Evolutionary conservation across 1,139 yeast species (phyloP).

Genomic region (Debaryomycetaceae sp.): DNA sequence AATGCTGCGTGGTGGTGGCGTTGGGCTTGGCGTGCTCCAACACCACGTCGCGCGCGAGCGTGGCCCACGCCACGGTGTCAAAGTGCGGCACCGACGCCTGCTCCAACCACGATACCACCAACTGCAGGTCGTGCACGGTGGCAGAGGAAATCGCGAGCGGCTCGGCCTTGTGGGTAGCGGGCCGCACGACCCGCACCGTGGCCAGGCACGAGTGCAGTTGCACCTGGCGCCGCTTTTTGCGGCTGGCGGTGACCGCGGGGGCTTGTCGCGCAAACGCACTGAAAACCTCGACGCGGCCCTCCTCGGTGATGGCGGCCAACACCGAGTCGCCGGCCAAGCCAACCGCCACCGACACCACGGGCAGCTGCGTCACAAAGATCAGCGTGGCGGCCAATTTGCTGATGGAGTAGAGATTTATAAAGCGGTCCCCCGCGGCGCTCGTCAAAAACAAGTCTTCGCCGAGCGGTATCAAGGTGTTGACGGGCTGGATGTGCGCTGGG

Average conservation of each 20-base stretch:
- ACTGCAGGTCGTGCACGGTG: slow-evolving; percentile 30
- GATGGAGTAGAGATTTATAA: slow-evolving; percentile 64
- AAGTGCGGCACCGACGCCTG: slow-evolving; percentile 62
- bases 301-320: slow-evolving; percentile 60
- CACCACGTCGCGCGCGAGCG: slow-evolving; percentile 21
- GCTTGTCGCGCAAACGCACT: slow-evolving; percentile 31
- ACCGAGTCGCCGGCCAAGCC: slow-evolving; percentile 26
- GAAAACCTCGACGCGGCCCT: slow-evolving; percentile 66
- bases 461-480: slow-evolving; percentile 37
- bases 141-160: slow-evolving; percentile 39
- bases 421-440: slow-evolving; percentile 74
- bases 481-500: slow-evolving; percentile 74
- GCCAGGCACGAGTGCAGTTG: slow-evolving; percentile 49
- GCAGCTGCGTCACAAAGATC: slow-evolving; percentile 65
- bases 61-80: slow-evolving; percentile 54
- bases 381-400: slow-evolving; percentile 35
- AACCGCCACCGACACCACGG: slow-evolving; percentile 43
- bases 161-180: slow-evolving; percentile 34
- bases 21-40: slow-evolving; percentile 39
- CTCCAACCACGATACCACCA: slow-evolving; percentile 69
- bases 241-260: slow-evolving; percentile 25
- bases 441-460: slow-evolving; percentile 51
- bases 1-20: slow-evolving; percentile 33
- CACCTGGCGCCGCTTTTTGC: slow-evolving; percentile 35
- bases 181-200: slow-evolving; percentile 40